These are phyloP conservation scores for Thinopyrum obtusiflorum DNA, from an alignment of 202 grass and related monocot genomes.

Conservation along the genomic window DNA sequence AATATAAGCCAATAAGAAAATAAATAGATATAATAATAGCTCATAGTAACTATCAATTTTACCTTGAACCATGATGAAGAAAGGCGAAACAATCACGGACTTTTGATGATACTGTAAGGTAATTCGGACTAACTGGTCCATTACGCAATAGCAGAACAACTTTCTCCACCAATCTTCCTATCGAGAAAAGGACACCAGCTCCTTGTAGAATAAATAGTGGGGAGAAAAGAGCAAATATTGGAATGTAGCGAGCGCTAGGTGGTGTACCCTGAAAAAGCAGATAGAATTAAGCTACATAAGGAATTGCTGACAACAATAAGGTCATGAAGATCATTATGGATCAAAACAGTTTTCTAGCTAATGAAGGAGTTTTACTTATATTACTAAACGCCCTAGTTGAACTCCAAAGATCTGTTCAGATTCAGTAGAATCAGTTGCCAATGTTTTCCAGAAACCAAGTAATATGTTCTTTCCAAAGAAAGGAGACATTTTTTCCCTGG, in stretches of 20 bases:
- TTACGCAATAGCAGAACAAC: conserved; percentile 73
- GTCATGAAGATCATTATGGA: background rate
- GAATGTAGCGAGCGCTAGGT: conserved; percentile 67
- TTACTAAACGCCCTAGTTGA: background rate
- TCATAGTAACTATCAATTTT: conserved; percentile 18
- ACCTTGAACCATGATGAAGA: conserved; percentile 95
- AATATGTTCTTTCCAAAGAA: background rate
- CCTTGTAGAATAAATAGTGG: conserved; percentile 93
- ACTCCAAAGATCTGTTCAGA: background rate
- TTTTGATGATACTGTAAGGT: conserved; percentile 64
- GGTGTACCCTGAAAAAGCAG: conserved; percentile 77
- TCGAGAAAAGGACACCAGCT: conserved; percentile 67
- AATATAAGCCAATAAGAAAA: conserved; percentile 18
- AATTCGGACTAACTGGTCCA: conserved; percentile 69
- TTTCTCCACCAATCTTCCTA: conserved; percentile 90
- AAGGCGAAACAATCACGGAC: conserved; percentile 82
- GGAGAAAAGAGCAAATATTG: conserved; percentile 77
- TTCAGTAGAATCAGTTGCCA: background rate
- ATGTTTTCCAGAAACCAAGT: conserved; percentile 20
- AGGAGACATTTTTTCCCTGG: background rate
- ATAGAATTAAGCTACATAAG: conserved; percentile 7
- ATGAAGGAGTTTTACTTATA: background rate
- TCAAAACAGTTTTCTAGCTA: conserved; percentile 17
- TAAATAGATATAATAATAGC: conserved; percentile 14
- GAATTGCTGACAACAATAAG: background rate